Evolutionary conservation across 2,329 filamentous ascomycete species (phyloP).

Genomic region (Xylogone sp.): DNA sequence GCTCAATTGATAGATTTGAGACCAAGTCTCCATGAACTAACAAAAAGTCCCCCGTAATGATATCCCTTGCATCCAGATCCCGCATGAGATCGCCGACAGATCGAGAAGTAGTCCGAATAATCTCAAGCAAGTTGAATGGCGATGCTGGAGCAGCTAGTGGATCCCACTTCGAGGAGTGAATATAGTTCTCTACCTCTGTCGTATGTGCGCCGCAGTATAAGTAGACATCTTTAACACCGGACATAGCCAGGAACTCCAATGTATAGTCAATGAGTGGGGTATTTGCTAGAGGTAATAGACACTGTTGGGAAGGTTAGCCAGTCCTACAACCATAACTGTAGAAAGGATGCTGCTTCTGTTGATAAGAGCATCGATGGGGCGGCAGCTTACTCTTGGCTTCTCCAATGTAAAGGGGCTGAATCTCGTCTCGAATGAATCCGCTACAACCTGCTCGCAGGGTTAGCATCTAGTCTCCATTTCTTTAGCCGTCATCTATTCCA

Average conservation of each 20-base stretch:
- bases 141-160: constrained; percentile 61
- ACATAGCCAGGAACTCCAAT: constrained; percentile 91
- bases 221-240: constrained; percentile 90
- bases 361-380: not conserved
- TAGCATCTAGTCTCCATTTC: constrained; percentile 6
- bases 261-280: constrained; percentile 96
- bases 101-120: constrained; percentile 79
- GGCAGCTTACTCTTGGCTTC: constrained; percentile 70
- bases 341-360: not conserved
- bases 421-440: constrained; percentile 90
- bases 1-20: constrained; percentile 82
- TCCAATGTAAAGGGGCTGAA: constrained; percentile 89
- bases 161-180: constrained; percentile 74
- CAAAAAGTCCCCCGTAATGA: constrained; percentile 88
- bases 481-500: not conserved
- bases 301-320: constrained; percentile 47
- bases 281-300: constrained; percentile 88
- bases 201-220: constrained; percentile 88
- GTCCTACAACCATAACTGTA: not conserved
- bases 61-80: constrained; percentile 79
- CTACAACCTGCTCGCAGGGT: constrained; percentile 61
- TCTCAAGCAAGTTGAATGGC: constrained; percentile 76
- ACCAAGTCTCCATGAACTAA: constrained; percentile 91
- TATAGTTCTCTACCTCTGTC: constrained; percentile 82
- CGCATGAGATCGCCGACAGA: constrained; percentile 94